Conservation (phyloP, 2,329 filamentous ascomycete genomes). For the Davidsoniella eucalypti region DNA sequence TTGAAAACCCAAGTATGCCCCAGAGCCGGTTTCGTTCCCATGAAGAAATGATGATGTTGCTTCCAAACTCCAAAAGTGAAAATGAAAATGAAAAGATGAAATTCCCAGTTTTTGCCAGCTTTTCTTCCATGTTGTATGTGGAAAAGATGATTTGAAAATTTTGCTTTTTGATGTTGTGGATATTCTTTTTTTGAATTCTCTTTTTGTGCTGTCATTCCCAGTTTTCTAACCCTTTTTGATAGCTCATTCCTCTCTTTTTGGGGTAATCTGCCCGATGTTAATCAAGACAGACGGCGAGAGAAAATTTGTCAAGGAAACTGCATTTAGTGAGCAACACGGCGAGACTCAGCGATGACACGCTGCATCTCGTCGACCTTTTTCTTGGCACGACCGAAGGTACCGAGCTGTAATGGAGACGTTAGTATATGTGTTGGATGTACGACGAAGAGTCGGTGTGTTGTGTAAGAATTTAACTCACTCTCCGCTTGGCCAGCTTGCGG, state of each 20-base stretch:
- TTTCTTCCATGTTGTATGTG: not conserved
- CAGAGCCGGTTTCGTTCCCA: not conserved
- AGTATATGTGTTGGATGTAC: slow-evolving; percentile 12
- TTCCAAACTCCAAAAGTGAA: not conserved
- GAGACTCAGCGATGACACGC: slow-evolving; percentile 92
- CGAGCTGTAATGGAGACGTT: slow-evolving; percentile 45
- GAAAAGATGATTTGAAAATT: not conserved
- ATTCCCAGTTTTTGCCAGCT: not conserved
- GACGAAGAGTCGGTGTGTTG: not conserved
- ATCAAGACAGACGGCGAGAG: not conserved
- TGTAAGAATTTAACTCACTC: slow-evolving; percentile 41
- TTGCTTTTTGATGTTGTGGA: not conserved
- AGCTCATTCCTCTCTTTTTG: not conserved
- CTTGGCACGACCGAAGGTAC: slow-evolving; percentile 98
- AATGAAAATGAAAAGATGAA: not conserved
- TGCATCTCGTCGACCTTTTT: slow-evolving; percentile 99
- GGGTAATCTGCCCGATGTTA: not conserved
- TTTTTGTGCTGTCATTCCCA: slow-evolving; percentile 13
- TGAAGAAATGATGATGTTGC: too few species aligned
- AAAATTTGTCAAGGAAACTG: slow-evolving; percentile 2
- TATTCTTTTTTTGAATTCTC: slow-evolving; percentile 10
- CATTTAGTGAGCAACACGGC: slow-evolving; percentile 45
- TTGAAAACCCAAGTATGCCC: not conserved
- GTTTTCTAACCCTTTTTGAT: slow-evolving; percentile 8
- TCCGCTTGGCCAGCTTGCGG: slow-evolving; percentile 98